Conservation (phyloP, 169 alveolate species). For the Plasmodium adleri region DNA sequence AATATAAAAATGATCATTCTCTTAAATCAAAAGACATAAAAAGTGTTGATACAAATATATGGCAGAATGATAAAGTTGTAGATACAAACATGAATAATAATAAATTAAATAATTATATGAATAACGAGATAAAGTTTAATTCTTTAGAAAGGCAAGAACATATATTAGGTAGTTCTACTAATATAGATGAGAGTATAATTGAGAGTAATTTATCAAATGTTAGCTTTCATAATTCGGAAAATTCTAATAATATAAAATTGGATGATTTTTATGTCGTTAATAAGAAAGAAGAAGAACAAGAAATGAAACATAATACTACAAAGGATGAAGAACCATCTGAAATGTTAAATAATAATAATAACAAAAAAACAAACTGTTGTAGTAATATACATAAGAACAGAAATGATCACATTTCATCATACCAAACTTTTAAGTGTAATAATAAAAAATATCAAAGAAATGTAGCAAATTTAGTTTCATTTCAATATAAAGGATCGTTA, state of each 20-base stretch:
- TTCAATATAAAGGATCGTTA: slow-evolving; percentile 48
- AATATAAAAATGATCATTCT: background rate
- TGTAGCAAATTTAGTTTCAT: slow-evolving; percentile 34
- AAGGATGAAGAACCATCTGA: background rate
- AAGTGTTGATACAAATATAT: no score
- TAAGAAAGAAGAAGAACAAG: background rate
- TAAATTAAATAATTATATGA: background rate
- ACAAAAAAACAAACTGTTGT: background rate
- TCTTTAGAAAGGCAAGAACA: slow-evolving; percentile 1
- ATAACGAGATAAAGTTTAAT: background rate
- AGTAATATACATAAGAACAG: background rate
- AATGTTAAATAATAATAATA: background rate
- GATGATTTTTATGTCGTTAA: background rate
- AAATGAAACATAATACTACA: background rate
- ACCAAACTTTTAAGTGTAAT: background rate
- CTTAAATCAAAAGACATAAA: no score
- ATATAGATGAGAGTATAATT: slow-evolving; percentile 21
- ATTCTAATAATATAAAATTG: slow-evolving; percentile 20
- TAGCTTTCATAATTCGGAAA: slow-evolving; percentile 9
- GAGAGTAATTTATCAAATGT: slow-evolving; percentile 49
- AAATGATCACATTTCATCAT: background rate
- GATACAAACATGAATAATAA: background rate
- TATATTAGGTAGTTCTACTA: slow-evolving; percentile 33
- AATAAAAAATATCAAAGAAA: background rate
- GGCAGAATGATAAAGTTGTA: background rate